phyloP scores from a whole-genome alignment of 768 basidiomycete species.

The Phlebiopsis gigantea region DNA sequence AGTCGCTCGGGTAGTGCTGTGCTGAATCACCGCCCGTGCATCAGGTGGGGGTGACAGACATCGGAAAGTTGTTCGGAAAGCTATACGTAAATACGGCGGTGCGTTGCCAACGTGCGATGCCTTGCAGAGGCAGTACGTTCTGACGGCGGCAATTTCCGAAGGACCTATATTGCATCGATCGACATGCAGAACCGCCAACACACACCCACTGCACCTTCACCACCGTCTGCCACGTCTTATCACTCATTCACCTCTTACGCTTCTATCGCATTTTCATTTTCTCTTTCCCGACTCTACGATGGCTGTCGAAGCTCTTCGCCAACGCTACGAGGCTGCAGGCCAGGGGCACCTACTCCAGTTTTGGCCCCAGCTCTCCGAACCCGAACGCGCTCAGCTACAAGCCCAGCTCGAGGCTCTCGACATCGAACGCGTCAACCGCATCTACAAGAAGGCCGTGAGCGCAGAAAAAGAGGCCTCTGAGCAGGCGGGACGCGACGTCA shows the following conservation, averaged over 20 bases:
- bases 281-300: conserved; percentile 28
- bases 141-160: conserved; percentile 7
- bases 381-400: conserved; percentile 59
- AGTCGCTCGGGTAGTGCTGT: background rate
- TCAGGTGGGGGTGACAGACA: background rate
- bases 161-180: conserved; percentile 3
- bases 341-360: conserved; percentile 90
- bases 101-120: conserved; percentile 2
- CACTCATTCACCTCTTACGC: background rate
- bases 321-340: conserved; percentile 70
- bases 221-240: background rate
- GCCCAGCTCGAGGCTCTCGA: conserved; percentile 77
- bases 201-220: conserved; percentile 3
- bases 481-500: conserved; percentile 41
- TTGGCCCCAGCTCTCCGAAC: conserved; percentile 64
- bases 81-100: background rate
- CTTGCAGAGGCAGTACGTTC: conserved; percentile 7
- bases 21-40: background rate
- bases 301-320: conserved; percentile 51
- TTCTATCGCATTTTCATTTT: background rate
- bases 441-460: conserved; percentile 72
- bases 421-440: conserved; percentile 85
- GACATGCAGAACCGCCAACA: background rate
- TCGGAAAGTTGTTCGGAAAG: background rate
- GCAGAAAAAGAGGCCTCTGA: conserved; percentile 51